Evolutionary conservation across 1,284 basidiomycete genomes (phyloP).

Genomic region (Cutaneotrichosporon sp.): DNA sequence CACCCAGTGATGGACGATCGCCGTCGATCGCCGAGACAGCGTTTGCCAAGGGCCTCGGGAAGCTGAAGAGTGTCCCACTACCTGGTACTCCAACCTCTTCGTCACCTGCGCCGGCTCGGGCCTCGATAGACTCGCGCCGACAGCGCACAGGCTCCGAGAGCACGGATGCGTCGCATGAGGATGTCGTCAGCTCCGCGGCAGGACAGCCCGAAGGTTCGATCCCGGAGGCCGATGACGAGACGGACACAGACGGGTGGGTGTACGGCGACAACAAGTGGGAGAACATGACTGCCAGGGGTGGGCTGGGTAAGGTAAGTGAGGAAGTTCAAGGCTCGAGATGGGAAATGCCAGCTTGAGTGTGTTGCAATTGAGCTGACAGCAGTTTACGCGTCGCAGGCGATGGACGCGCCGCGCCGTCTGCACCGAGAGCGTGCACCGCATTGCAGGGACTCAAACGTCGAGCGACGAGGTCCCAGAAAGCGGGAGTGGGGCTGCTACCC

Average conservation of each 20-base stretch:
- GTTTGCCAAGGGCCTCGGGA: conserved; percentile 52
- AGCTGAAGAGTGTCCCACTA: conserved; percentile 37
- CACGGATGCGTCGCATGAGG: conserved; percentile 25
- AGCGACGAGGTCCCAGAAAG: conserved; percentile 25
- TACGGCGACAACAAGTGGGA: conserved; percentile 98
- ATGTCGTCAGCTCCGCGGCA: not conserved
- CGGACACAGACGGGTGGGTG: conserved; percentile 87
- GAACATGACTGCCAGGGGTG: conserved; percentile 67
- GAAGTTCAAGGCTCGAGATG: too few species aligned
- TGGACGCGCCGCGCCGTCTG: conserved; percentile 81
- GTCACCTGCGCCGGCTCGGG: not conserved
- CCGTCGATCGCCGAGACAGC: conserved; percentile 53
- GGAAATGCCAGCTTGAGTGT: not conserved
- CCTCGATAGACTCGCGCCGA: conserved; percentile 13
- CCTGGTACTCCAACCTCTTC: conserved; percentile 26
- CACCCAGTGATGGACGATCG: conserved; percentile 22
- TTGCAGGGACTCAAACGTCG: conserved; percentile 27
- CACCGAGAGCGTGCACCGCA: conserved; percentile 64
- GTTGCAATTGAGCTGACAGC: conserved; percentile 5
- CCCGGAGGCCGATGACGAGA: conserved; percentile 54
- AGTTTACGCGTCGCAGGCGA: conserved; percentile 78
- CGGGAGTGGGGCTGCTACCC: conserved; percentile 13
- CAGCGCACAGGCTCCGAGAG: conserved; percentile 20
- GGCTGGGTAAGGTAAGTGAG: conserved; percentile 72
- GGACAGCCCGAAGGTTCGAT: conserved; percentile 1